Evolutionary conservation across 1,284 basidiomycete species (phyloP).

Genomic region (Cryptococcus wingfieldii): DNA sequence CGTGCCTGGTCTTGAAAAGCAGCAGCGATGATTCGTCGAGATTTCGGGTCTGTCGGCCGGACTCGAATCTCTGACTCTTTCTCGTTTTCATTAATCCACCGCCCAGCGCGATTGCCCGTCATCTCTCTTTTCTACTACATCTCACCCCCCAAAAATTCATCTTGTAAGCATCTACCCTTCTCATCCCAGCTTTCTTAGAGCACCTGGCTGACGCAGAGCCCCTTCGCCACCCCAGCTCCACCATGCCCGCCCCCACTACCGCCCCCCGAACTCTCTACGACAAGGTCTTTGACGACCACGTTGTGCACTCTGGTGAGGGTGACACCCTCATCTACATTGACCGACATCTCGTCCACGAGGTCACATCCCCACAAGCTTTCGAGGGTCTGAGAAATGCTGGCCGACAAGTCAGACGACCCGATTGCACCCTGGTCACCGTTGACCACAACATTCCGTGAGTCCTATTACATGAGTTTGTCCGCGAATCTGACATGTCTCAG

Average conservation of each 20-base stretch:
- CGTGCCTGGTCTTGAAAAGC: too few relatives aligned
- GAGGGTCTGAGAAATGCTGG: slow-evolving; percentile 85
- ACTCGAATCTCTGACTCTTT: neutral
- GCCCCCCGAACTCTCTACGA: slow-evolving; percentile 81
- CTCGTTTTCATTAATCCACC: neutral
- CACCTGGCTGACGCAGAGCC: slow-evolving; percentile 5
- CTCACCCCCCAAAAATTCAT: neutral
- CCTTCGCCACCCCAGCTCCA: slow-evolving; percentile 1
- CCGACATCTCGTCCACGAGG: slow-evolving; percentile 92
- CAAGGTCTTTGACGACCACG: slow-evolving; percentile 94
- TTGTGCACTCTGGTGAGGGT: slow-evolving; percentile 76
- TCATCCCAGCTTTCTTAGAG: neutral
- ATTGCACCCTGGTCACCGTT: slow-evolving; percentile 90
- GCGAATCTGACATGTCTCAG: slow-evolving; percentile 48
- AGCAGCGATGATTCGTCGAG: too few relatives aligned
- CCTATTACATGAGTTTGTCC: neutral
- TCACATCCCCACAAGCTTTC: slow-evolving; percentile 93
- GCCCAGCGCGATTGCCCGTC: neutral
- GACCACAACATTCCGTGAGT: slow-evolving; percentile 95
- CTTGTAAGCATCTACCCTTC: neutral
- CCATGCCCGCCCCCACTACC: slow-evolving; percentile 49
- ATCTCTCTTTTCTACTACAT: neutral
- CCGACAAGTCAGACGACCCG: slow-evolving; percentile 77
- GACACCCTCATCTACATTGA: slow-evolving; percentile 89
- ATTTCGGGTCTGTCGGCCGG: too few relatives aligned